Evolutionary conservation across 768 basidiomycete genomes (phyloP).

Genomic region (Russula lepida): DNA sequence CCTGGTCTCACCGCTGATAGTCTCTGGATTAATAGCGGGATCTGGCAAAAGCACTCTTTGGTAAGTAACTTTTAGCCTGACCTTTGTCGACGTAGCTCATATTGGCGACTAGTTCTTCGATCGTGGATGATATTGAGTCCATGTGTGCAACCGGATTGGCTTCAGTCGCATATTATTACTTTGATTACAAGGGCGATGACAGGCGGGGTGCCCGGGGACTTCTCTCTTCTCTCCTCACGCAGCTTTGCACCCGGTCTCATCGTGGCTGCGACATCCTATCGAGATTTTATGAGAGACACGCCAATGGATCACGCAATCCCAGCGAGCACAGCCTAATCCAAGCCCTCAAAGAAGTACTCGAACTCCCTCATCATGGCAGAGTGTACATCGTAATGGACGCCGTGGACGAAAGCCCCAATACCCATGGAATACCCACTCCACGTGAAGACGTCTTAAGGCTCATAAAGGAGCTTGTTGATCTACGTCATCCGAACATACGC

Average conservation of each 20-base stretch:
- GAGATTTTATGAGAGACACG: neutral
- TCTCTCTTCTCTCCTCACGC: neutral
- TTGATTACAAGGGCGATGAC: neutral
- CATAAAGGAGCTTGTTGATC: neutral
- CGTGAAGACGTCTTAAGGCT: neutral
- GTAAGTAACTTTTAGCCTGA: neutral
- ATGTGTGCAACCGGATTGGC: neutral
- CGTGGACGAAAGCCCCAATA: neutral
- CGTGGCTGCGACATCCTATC: neutral
- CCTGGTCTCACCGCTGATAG: neutral
- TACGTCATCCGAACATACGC: neutral
- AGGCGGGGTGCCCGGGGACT: neutral
- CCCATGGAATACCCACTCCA: neutral
- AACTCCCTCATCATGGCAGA: neutral
- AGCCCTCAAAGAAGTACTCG: neutral
- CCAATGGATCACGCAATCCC: neutral
- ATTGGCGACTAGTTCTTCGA: neutral
- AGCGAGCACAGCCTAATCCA: neutral
- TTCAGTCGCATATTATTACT: neutral
- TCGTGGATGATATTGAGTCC: neutral
- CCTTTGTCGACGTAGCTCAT: neutral
- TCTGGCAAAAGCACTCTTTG: conserved; percentile 5
- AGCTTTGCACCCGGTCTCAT: neutral
- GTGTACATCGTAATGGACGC: neutral
- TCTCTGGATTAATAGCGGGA: neutral